Evolutionary conservation across 257 asterid genomes (phyloP), one percentile per base, ranked within the genome.

Genomic region (Nicotiana tabacum): DNA sequence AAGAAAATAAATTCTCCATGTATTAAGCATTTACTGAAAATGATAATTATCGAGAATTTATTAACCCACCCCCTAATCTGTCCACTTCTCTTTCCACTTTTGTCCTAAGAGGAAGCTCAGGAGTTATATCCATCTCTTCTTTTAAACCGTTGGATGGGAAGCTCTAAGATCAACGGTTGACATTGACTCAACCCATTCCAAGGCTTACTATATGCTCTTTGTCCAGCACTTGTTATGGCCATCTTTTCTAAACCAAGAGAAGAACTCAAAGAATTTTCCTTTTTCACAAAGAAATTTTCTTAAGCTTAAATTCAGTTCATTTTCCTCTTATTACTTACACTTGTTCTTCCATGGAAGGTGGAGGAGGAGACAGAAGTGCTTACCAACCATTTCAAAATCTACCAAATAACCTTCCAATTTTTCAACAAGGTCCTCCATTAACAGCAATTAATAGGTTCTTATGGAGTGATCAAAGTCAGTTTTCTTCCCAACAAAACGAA

Each of bases 61-160:
- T 70, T 83, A 82, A 85, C 85, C 32, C 33, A 33, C 66, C 88
- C 85, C 32, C 81, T 87, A 86, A 88, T 86, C 82, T 62, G 84
- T 87, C 90, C 88, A 80, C 70, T 81, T 77, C 74, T 37, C 57
- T 79, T 82, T 77, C 66, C 83, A 77, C 77, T 33, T 83, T 88
- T 84, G 87, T 86, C 84, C 87, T 4, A 43, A 24, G 68, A 79
- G 58, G 86, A 78, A 85, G 78, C 72, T 86, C 85, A 84, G 78
- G 87, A 78, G 87, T 86, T 86, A 74, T 82, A 81, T 56, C 57
- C 86, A 68, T 70, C 78, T 65, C 67, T 69, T 68, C 82, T 43
- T 62, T 77, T 76, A 77, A 77, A 58, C 92, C 95, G 72, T 90
- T 86, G 87, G 94, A 93, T 90, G 65, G 29, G 1, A 15, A 27